Conservation (phyloP, 2,329 filamentous ascomycete genomes). For the Penicillium corylophilum region DNA sequence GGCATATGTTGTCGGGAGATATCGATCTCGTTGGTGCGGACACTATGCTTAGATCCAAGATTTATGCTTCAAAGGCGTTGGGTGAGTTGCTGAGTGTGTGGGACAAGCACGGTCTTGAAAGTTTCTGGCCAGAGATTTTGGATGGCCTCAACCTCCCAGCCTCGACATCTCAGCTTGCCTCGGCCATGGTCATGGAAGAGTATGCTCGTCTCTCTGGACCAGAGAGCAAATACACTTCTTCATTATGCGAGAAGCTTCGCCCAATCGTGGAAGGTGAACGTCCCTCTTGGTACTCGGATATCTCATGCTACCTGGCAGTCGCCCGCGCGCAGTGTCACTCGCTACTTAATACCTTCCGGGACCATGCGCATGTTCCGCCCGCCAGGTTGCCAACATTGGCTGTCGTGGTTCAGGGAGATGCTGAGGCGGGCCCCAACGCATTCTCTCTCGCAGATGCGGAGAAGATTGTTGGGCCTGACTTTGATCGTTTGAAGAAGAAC, state of each 20-base stretch:
- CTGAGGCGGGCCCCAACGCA: conserved; percentile 85
- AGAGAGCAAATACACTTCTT: conserved; percentile 31
- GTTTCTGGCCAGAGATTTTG: conserved; percentile 65
- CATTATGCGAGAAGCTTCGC: conserved; percentile 61
- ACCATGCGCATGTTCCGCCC: conserved; percentile 77
- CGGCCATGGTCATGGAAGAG: conserved; percentile 83
- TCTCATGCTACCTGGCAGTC: conserved; percentile 85
- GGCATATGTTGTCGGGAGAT: conserved; percentile 96
- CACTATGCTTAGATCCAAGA: conserved; percentile 80
- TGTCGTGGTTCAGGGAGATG: conserved; percentile 89
- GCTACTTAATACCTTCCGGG: conserved; percentile 85
- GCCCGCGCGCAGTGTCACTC: conserved; percentile 89
- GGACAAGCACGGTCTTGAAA: conserved; percentile 53
- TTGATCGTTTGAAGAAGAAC: conserved; percentile 81
- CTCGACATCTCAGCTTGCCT: conserved; percentile 81
- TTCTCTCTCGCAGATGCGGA: conserved; percentile 88
- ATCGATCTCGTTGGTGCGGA: conserved; percentile 92
- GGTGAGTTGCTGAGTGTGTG: conserved; percentile 78
- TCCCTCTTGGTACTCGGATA: conserved; percentile 80
- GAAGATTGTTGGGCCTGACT: conserved; percentile 81
- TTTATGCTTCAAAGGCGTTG: conserved; percentile 82
- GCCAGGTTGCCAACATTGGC: conserved; percentile 76
- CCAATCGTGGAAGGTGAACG: conserved; percentile 78
- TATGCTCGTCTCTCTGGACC: conserved; percentile 62
- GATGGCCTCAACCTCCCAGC: conserved; percentile 69